Evolutionary conservation across 2,329 filamentous ascomycete genomes (phyloP).

Genomic region (Lachnum nothofagi): DNA sequence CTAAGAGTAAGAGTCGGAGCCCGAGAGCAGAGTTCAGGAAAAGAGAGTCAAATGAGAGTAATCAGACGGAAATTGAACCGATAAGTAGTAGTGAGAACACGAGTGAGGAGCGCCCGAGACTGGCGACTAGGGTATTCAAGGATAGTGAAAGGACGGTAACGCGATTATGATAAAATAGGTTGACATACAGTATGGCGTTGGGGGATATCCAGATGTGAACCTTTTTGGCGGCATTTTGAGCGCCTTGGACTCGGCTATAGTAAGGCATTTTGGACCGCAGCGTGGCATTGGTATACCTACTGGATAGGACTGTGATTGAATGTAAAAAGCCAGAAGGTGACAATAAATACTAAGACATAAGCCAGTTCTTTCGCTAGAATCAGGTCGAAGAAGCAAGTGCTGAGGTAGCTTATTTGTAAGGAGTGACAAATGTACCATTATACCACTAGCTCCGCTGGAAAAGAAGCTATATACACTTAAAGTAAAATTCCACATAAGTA

Average conservation of each 20-base stretch:
- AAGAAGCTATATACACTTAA: too few relatives aligned
- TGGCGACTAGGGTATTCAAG: conserved; percentile 5
- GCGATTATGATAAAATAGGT: background rate
- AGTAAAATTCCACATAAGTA: too few relatives aligned
- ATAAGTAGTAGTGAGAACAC: background rate
- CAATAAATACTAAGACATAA: too few relatives aligned
- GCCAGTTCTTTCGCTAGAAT: too few relatives aligned
- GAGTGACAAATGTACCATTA: background rate
- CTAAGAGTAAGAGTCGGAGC: background rate
- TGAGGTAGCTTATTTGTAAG: too few relatives aligned
- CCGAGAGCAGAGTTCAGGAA: conserved; percentile 1
- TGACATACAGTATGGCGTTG: background rate
- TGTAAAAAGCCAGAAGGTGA: too few relatives aligned
- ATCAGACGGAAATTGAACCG: background rate
- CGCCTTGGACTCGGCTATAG: too few relatives aligned
- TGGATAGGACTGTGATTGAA: too few relatives aligned
- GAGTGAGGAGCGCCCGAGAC: background rate
- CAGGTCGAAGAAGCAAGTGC: too few relatives aligned
- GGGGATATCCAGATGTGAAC: background rate
- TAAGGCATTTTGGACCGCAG: too few relatives aligned
- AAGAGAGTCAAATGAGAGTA: conserved; percentile 1
- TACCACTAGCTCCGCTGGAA: too few relatives aligned
- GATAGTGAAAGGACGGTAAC: conserved; percentile 13
- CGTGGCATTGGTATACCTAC: too few relatives aligned
- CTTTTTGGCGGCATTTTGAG: background rate